Evolutionary conservation across 441 rosid species (phyloP).

Genomic region (Isatis lusitanica): DNA sequence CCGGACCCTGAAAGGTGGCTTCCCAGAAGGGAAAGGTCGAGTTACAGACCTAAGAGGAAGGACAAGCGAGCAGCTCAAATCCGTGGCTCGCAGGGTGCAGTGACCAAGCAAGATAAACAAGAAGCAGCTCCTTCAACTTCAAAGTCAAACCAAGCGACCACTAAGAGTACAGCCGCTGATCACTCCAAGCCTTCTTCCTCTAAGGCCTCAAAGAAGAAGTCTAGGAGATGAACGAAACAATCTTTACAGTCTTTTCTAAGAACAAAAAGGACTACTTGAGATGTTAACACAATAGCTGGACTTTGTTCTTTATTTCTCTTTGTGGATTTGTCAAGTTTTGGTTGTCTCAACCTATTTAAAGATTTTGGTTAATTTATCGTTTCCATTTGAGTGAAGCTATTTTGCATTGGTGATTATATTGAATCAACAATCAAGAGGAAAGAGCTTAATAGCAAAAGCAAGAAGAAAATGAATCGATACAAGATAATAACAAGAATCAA

Average conservation of each 20-base stretch:
- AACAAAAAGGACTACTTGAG: neutral
- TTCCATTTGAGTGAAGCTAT: neutral
- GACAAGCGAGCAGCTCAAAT: conserved; percentile 93
- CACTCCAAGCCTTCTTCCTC: conserved; percentile 36
- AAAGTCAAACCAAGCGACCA: conserved; percentile 47
- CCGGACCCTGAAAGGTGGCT: conserved; percentile 99
- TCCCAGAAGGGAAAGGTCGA: conserved; percentile 92
- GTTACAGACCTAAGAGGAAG: conserved; percentile 89
- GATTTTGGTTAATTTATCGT: conserved; percentile 20
- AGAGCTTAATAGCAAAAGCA: neutral
- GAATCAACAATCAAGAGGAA: conserved; percentile 5
- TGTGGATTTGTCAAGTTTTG: conserved; percentile 26
- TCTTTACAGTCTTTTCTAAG: neutral
- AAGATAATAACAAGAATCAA: neutral
- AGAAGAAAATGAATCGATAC: neutral
- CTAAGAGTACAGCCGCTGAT: conserved; percentile 42
- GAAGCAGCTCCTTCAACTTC: conserved; percentile 55
- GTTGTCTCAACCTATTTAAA: conserved; percentile 3
- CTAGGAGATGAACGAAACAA: conserved; percentile 31
- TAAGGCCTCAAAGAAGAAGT: conserved; percentile 35
- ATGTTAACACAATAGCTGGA: neutral
- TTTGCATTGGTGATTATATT: neutral
- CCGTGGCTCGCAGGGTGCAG: conserved; percentile 93
- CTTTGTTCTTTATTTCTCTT: neutral
- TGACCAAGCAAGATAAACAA: conserved; percentile 65